These are phyloP conservation scores for Ophiostoma piceae DNA, from an alignment of 2,329 filamentous ascomycete genomes.

Conservation along the genomic window DNA sequence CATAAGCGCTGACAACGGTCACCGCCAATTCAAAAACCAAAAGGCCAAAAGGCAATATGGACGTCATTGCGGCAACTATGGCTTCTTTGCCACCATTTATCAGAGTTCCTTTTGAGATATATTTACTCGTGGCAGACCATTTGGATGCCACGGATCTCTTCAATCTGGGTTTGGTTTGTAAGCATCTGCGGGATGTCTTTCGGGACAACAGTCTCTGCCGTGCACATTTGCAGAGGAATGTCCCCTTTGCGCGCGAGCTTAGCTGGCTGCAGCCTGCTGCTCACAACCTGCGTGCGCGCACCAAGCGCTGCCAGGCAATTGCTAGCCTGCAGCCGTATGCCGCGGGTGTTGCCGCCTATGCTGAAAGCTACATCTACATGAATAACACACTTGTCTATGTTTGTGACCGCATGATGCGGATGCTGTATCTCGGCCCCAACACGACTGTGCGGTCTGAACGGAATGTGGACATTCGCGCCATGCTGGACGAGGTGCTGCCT, in stretches of 20 bases:
- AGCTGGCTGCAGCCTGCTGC: constrained; percentile 31
- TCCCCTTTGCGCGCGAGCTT: constrained; percentile 16
- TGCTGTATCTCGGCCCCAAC: constrained; percentile 51
- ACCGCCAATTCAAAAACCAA: neutral
- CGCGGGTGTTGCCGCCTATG: constrained; percentile 54
- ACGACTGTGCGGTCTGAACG: constrained; percentile 44
- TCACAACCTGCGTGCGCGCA: constrained; percentile 52
- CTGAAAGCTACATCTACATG: constrained; percentile 48
- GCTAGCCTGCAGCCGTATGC: constrained; percentile 58
- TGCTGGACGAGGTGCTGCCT: constrained; percentile 37
- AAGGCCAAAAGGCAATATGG: neutral
- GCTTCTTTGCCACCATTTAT: neutral
- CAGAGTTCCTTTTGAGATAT: neutral
- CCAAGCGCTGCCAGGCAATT: constrained; percentile 57
- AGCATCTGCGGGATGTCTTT: neutral
- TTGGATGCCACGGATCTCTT: neutral
- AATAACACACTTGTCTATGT: constrained; percentile 63
- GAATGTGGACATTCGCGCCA: constrained; percentile 49
- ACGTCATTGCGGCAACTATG: neutral
- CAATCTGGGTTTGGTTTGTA: neutral
- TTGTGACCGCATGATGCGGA: constrained; percentile 44
- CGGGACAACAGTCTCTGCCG: constrained; percentile 25
- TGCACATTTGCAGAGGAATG: neutral
- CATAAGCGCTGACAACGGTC: too few species aligned
- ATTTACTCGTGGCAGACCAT: neutral